These are phyloP conservation scores for Linum usitatissimum DNA, from an alignment of 345 rosid genomes.

Conservation along the genomic window DNA sequence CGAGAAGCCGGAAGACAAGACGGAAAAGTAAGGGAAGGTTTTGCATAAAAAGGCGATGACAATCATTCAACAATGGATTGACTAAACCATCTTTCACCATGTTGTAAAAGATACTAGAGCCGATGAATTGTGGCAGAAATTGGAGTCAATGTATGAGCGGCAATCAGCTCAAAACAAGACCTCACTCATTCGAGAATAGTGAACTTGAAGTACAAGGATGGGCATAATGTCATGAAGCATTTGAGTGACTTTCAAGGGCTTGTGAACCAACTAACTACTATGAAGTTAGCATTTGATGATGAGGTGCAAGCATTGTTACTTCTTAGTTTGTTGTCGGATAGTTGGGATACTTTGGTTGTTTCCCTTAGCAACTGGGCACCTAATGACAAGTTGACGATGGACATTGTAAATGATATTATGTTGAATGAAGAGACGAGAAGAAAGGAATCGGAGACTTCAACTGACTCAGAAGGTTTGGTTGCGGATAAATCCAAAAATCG, in stretches of 20 bases:
- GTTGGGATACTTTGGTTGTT: not conserved
- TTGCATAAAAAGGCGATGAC: not conserved
- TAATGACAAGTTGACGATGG: not conserved
- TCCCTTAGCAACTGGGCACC: not conserved
- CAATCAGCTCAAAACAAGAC: not conserved
- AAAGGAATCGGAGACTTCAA: not conserved
- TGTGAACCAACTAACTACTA: not conserved
- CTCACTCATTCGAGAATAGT: not conserved
- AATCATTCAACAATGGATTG: not conserved
- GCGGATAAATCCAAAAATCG: not conserved
- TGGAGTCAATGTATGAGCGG: not conserved
- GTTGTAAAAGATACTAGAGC: not conserved
- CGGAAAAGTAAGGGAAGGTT: not conserved
- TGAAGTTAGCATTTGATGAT: not conserved
- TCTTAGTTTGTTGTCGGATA: not conserved
- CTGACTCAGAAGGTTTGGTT: not conserved
- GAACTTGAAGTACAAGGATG: not conserved
- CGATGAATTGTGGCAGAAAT: not conserved
- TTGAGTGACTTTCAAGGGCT: not conserved
- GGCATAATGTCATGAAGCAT: not conserved
- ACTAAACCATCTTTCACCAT: not conserved
- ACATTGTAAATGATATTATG: constrained; percentile 3
- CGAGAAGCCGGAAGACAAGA: not conserved
- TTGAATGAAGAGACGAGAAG: constrained; percentile 10
- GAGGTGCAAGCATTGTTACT: not conserved